A percentile compares a stretch with the other conserved stretches of the same genome.
phyloP scores from a whole-genome alignment of 2,329 filamentous ascomycete species.

The Aureobasidium sp. region DNA sequence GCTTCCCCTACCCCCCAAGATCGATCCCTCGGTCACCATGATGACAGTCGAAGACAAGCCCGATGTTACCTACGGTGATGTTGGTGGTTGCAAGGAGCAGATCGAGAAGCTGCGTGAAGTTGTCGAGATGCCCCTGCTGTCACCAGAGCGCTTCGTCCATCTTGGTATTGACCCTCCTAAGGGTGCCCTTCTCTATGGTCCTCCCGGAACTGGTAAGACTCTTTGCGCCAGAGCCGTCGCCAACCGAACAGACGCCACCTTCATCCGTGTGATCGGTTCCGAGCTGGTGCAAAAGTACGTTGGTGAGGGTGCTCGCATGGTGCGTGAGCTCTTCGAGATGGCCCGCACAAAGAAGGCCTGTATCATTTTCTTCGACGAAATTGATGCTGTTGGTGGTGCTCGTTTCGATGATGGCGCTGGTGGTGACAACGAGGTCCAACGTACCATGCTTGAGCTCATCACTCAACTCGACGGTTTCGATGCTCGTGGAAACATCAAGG shows the following conservation, averaged over 20 bases:
- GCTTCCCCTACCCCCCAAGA: constrained; percentile 91
- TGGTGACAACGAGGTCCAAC: constrained; percentile 94
- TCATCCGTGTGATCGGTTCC: constrained; percentile 96
- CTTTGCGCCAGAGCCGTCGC: constrained; percentile 95
- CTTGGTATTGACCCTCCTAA: constrained; percentile 99
- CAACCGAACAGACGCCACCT: constrained; percentile 96
- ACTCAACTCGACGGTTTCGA: constrained; percentile 97
- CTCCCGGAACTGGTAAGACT: constrained; percentile 97
- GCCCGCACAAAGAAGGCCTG: constrained; percentile 98
- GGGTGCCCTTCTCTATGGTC: constrained; percentile 91
- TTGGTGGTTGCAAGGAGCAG: constrained; percentile 98
- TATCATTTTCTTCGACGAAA: constrained; percentile 99
- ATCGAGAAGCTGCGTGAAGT: constrained; percentile 98
- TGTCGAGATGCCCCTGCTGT: constrained; percentile 95
- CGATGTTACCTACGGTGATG: constrained; percentile 97
- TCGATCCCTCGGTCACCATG: constrained; percentile 98
- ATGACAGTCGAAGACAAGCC: constrained; percentile 99
- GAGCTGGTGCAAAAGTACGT: constrained; percentile 99
- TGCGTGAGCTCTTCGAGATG: constrained; percentile 98
- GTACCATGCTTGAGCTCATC: constrained; percentile 96
- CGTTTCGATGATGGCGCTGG: constrained; percentile 95
- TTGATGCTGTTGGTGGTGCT: constrained; percentile 90
- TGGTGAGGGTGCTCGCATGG: constrained; percentile 96
- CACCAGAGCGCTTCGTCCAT: constrained; percentile 93
- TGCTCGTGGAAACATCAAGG: constrained; percentile 94